Percentiles rank a stretch among this genome's conserved stretches.
Conservation (phyloP, 768 basidiomycete species). For the Boletus sensibilis region DNA sequence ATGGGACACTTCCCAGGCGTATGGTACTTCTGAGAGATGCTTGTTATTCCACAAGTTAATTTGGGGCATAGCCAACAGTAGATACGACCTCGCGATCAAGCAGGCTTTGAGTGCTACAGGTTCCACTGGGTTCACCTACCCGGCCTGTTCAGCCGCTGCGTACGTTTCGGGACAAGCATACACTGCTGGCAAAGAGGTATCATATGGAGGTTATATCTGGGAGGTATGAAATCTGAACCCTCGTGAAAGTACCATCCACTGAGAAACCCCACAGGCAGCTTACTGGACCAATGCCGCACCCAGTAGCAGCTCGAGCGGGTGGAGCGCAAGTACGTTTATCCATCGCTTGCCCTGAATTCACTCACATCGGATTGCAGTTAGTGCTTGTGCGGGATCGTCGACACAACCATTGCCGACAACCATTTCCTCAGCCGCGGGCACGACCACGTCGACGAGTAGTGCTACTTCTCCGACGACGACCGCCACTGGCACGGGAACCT, state of each 20-base stretch:
- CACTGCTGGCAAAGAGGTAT: constrained; percentile 49
- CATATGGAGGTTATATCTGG: constrained; percentile 64
- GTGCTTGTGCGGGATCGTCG: constrained; percentile 22
- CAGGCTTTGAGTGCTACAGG: constrained; percentile 57
- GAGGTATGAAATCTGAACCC: constrained; percentile 39
- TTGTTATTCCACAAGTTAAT: constrained; percentile 2
- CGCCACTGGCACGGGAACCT: constrained; percentile 39
- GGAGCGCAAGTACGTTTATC: constrained; percentile 55
- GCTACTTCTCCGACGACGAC: constrained; percentile 18
- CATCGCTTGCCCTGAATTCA: neutral
- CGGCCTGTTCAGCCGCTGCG: constrained; percentile 56
- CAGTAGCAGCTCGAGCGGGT: constrained; percentile 51
- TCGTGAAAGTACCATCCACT: neutral
- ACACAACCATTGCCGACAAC: constrained; percentile 12
- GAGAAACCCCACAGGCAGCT: constrained; percentile 47
- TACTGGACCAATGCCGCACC: constrained; percentile 55
- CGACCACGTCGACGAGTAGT: constrained; percentile 7
- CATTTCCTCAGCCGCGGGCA: constrained; percentile 13
- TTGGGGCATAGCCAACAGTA: constrained; percentile 46
- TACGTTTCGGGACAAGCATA: constrained; percentile 51
- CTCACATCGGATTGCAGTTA: constrained; percentile 13
- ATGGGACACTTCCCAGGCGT: constrained; percentile 46
- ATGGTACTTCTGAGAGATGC: constrained; percentile 15
- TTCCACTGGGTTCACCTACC: constrained; percentile 67
- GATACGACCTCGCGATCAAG: constrained; percentile 62